These are phyloP conservation scores for Penicillium rolfsii DNA, from an alignment of 2,329 filamentous ascomycete genomes.

Conservation along the genomic window DNA sequence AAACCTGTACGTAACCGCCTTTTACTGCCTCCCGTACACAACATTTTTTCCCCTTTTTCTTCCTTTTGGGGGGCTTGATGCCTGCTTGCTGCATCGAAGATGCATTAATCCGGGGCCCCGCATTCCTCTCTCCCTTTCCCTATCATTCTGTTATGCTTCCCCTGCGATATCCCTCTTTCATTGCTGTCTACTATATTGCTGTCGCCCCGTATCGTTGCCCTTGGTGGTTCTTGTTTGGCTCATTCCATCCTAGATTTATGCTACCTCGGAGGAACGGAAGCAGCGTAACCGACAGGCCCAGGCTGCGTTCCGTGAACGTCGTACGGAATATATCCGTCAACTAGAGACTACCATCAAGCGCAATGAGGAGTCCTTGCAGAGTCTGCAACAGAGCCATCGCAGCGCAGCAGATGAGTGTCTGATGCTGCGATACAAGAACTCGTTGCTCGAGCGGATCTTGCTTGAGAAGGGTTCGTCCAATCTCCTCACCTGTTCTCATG, in stretches of 20 bases:
- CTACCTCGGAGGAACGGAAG: constrained; percentile 97
- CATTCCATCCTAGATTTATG: constrained; percentile 74
- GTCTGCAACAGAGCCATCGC: constrained; percentile 89
- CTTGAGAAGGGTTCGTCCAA: constrained; percentile 78
- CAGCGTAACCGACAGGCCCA: constrained; percentile 97
- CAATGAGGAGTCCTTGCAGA: constrained; percentile 92
- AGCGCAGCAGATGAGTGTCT: constrained; percentile 94
- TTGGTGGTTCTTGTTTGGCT: constrained; percentile 11
- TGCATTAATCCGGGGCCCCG: constrained; percentile 37
- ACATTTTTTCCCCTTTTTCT: background rate
- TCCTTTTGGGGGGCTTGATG: constrained; percentile 7
- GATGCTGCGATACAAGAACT: constrained; percentile 99
- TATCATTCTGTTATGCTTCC: background rate
- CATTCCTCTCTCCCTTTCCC: constrained; percentile 24
- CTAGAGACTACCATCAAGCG: constrained; percentile 96
- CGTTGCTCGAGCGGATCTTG: constrained; percentile 88
- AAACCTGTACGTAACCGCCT: constrained; percentile 76
- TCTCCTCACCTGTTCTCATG: background rate
- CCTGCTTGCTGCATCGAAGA: constrained; percentile 17
- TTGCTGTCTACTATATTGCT: background rate
- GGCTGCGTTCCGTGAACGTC: constrained; percentile 92
- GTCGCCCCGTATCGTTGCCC: background rate
- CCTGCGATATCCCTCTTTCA: background rate
- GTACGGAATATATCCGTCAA: constrained; percentile 99
- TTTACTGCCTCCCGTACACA: too few species aligned